phyloP scores from a whole-genome alignment of 2,329 filamentous ascomycete genomes.

The Verticillium nubilum region DNA sequence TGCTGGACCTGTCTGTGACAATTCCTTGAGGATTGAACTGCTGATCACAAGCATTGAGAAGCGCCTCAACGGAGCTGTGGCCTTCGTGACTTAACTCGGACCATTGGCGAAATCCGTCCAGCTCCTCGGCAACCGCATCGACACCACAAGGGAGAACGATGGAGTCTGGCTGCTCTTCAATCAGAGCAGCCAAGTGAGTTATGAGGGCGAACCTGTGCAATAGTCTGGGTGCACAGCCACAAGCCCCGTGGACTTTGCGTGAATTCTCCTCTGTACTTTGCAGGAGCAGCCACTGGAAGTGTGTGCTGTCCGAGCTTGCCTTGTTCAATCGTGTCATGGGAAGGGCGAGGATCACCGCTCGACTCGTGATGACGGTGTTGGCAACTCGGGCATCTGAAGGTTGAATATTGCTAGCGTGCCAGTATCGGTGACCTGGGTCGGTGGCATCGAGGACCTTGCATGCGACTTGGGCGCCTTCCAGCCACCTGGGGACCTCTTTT shows the following conservation, averaged over 20 bases:
- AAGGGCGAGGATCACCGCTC: slow-evolving; percentile 32
- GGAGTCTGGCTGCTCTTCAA: slow-evolving; percentile 25
- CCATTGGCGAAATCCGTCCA: slow-evolving; percentile 13
- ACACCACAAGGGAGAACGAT: slow-evolving; percentile 24
- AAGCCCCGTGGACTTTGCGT: slow-evolving; percentile 33
- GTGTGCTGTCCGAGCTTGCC: slow-evolving; percentile 18
- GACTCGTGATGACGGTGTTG: slow-evolving; percentile 32
- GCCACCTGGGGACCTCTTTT: slow-evolving; percentile 29
- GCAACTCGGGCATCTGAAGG: slow-evolving; percentile 26
- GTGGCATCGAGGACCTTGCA: slow-evolving; percentile 28
- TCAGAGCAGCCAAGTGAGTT: slow-evolving; percentile 27
- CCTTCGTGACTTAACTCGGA: slow-evolving; percentile 1
- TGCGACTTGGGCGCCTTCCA: slow-evolving; percentile 28
- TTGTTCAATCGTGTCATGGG: slow-evolving; percentile 28
- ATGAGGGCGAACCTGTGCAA: slow-evolving; percentile 31
- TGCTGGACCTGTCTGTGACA: slow-evolving; percentile 14
- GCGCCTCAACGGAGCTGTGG: neutral
- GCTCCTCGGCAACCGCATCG: slow-evolving; percentile 18
- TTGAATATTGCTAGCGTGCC: slow-evolving; percentile 26
- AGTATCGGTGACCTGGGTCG: slow-evolving; percentile 30
- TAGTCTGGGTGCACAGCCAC: slow-evolving; percentile 33
- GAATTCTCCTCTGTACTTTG: slow-evolving; percentile 28
- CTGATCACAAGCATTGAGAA: neutral
- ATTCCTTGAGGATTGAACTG: neutral
- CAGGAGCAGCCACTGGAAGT: slow-evolving; percentile 31